Evolutionary conservation across 176 grass and related monocot genomes (phyloP).

Genomic region (Zoysia japonica): DNA sequence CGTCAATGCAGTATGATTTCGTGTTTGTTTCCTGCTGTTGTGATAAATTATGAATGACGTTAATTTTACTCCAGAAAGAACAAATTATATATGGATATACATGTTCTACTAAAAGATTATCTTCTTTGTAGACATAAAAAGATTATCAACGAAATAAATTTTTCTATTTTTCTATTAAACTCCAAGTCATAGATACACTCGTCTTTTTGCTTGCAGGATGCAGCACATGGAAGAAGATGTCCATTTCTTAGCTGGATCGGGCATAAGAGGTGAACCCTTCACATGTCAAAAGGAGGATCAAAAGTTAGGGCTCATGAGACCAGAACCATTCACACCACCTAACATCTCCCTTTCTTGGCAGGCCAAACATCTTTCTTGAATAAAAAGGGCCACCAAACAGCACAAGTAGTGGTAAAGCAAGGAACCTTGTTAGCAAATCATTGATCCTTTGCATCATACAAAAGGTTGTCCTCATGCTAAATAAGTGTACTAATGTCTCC

Average conservation of each 20-base stretch:
- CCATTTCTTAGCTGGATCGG: slow-evolving; percentile 35
- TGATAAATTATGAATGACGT: no score
- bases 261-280: slow-evolving; percentile 18
- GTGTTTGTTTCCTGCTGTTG: no score
- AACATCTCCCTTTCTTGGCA: slow-evolving; percentile 36
- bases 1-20: no score
- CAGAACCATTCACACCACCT: slow-evolving; percentile 41
- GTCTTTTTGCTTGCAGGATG: slow-evolving; percentile 12
- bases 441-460: slow-evolving; percentile 33
- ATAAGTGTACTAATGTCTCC: slow-evolving; percentile 23
- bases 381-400: slow-evolving; percentile 32
- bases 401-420: slow-evolving; percentile 45
- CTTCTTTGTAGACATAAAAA: no score
- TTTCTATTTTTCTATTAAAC: no score
- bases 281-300: slow-evolving; percentile 34
- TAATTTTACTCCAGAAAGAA: no score
- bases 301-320: slow-evolving; percentile 23
- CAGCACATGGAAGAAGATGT: slow-evolving; percentile 27
- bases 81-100: no score
- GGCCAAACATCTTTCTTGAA: slow-evolving; percentile 39
- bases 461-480: slow-evolving; percentile 26
- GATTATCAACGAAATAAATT: no score
- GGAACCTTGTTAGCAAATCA: slow-evolving; percentile 36
- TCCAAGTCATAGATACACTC: no score
- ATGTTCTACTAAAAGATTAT: no score